A percentile compares a stretch with the other conserved stretches of the same genome.
Conservation (phyloP, 2,329 filamentous ascomycete genomes). For the Trichoderma afroharzianum region DNA sequence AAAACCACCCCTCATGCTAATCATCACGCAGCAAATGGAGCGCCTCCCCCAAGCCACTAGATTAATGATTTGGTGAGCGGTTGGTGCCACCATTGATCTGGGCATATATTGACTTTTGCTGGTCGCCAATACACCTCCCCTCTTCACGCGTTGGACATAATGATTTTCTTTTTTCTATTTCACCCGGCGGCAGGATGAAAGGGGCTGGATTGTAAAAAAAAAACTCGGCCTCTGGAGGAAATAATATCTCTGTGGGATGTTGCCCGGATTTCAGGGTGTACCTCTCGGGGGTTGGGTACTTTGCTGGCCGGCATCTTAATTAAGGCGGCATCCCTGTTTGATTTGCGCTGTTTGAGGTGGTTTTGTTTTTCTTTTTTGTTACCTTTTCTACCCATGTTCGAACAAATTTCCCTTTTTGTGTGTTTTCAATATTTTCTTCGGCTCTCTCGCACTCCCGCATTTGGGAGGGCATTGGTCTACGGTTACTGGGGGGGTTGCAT, state of each 20-base stretch:
- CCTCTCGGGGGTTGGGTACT: conserved; percentile 1
- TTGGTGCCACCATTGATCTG: background rate
- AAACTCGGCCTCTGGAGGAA: conserved; percentile 15
- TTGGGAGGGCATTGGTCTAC: conserved; percentile 12
- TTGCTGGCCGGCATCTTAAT: conserved; percentile 11
- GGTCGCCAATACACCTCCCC: conserved; percentile 4
- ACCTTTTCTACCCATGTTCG: conserved; percentile 9
- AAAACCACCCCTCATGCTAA: background rate
- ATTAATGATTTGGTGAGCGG: background rate
- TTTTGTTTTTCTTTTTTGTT: conserved; percentile 13
- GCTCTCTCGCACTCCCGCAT: conserved; percentile 9
- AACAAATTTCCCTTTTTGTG: conserved; percentile 7
- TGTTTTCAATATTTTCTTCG: conserved; percentile 10
- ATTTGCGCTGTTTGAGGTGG: conserved; percentile 2
- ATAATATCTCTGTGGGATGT: conserved; percentile 4
- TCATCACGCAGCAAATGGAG: conserved; percentile 31
- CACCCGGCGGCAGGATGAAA: background rate
- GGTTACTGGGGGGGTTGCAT: conserved; percentile 15
- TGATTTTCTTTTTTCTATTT: background rate
- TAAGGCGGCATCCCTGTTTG: conserved; percentile 13
- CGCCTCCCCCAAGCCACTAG: conserved; percentile 34
- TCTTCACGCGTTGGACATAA: conserved; percentile 10
- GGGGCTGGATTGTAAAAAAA: background rate
- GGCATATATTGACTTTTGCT: background rate
- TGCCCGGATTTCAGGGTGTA: conserved; percentile 11